Evolutionary conservation across 495 filamentous ascomycete species (phyloP).

Genomic region (Penicillium arizonense): DNA sequence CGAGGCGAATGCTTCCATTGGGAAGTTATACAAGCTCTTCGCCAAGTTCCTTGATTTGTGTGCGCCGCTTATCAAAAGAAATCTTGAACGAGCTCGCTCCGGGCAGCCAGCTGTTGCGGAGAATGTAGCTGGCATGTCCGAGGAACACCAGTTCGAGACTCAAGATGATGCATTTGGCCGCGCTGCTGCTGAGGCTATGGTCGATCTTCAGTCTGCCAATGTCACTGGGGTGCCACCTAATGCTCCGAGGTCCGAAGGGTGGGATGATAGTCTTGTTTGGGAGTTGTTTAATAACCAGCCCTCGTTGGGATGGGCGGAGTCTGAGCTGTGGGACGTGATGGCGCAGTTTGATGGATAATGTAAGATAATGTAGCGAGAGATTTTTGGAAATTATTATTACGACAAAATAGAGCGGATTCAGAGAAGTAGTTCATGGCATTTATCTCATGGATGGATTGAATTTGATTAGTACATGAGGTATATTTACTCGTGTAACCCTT

Average conservation of each 20-base stretch:
- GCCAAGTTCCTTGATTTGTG: constrained; percentile 29
- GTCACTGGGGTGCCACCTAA: background rate
- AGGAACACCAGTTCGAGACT: background rate
- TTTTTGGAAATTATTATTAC: background rate
- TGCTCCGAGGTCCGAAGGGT: constrained; percentile 14
- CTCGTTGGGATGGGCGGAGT: constrained; percentile 30
- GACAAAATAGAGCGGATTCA: background rate
- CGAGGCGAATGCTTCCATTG: constrained; percentile 22
- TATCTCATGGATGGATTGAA: background rate
- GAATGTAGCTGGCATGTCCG: background rate
- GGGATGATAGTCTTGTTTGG: constrained; percentile 34
- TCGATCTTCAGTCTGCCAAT: background rate
- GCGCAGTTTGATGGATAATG: constrained; percentile 11
- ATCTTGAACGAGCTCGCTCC: background rate
- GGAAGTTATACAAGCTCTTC: constrained; percentile 28
- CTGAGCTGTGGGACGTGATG: constrained; percentile 23
- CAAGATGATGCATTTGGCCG: constrained; percentile 11
- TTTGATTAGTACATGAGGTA: constrained; percentile 19
- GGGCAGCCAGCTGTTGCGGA: background rate
- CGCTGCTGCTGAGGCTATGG: background rate
- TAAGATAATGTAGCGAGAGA: background rate
- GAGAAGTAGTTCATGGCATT: background rate
- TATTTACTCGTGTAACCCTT: constrained; percentile 24
- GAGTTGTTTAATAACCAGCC: constrained; percentile 32
- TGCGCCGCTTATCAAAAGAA: constrained; percentile 18